Percentiles rank a stretch among this genome's conserved stretches.
phyloP scores from a whole-genome alignment of 805 yeast genomes.

The Monosporozyma unispora region DNA sequence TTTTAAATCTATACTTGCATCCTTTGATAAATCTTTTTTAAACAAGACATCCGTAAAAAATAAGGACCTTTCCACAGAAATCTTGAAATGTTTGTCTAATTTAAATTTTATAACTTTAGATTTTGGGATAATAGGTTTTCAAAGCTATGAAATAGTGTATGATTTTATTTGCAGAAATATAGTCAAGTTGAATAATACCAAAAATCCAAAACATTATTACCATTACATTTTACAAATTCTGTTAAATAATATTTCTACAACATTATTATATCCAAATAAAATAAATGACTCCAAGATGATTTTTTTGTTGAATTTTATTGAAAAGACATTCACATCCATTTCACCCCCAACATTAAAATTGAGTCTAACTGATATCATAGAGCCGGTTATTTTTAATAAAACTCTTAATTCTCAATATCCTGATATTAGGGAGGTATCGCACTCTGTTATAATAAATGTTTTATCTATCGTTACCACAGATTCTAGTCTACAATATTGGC shows the following conservation, averaged over 20 bases:
- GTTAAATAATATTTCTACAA: background rate
- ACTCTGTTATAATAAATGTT: constrained; percentile 12
- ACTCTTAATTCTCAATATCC: constrained; percentile 7
- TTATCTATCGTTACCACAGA: constrained; percentile 4
- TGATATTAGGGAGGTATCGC: constrained; percentile 19
- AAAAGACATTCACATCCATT: constrained; percentile 10
- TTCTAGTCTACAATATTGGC: constrained; percentile 3
- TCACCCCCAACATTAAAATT: background rate
- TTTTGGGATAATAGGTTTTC: constrained; percentile 23
- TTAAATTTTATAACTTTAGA: constrained; percentile 18
- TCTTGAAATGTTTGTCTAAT: constrained; percentile 13
- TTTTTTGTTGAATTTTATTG: constrained; percentile 19
- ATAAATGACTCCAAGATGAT: constrained; percentile 17
- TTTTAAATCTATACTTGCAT: constrained; percentile 11
- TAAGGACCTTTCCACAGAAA: background rate
- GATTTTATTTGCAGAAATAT: constrained; percentile 7
- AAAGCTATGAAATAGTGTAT: constrained; percentile 21
- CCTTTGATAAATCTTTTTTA: constrained; percentile 5
- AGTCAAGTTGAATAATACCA: background rate
- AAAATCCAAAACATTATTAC: background rate
- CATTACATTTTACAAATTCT: background rate
- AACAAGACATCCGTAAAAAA: too few species aligned
- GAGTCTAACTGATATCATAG: background rate
- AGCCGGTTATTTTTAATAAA: background rate
- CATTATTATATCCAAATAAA: constrained; percentile 8